phyloP scores from a whole-genome alignment of 208 protist species.

The Lotmaria passim region DNA sequence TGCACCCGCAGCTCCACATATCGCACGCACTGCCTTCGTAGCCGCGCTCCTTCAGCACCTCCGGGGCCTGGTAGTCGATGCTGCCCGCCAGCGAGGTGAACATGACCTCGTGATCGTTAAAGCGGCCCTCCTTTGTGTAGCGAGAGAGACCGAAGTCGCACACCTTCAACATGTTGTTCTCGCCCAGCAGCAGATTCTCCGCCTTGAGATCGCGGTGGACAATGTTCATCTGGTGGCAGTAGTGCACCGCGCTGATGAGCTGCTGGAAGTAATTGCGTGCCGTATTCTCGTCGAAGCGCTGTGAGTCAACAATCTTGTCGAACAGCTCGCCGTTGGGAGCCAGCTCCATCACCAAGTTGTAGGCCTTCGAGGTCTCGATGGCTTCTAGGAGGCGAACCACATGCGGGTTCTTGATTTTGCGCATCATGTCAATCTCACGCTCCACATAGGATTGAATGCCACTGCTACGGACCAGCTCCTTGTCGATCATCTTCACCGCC shows the following conservation, averaged over 20 bases:
- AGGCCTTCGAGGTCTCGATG: conserved; percentile 95
- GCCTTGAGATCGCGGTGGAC: conserved; percentile 95
- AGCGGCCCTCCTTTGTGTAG: conserved; percentile 80
- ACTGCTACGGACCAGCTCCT: conserved; percentile 66
- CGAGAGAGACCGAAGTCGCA: conserved; percentile 94
- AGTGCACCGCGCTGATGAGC: conserved; percentile 90
- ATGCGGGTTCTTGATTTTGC: conserved; percentile 96
- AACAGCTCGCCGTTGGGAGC: conserved; percentile 98
- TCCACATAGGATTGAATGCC: conserved; percentile 81
- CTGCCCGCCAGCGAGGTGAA: conserved; percentile 88
- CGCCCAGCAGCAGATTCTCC: conserved; percentile 91
- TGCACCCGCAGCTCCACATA: conserved; percentile 97
- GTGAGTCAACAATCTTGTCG: conserved; percentile 94
- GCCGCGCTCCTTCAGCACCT: conserved; percentile 86
- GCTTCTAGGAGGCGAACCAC: conserved; percentile 95
- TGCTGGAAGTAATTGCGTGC: conserved; percentile 92
- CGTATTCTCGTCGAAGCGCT: conserved; percentile 83
- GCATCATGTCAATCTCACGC: conserved; percentile 97
- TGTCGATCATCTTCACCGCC: conserved; percentile 94
- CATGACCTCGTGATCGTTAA: conserved; percentile 69
- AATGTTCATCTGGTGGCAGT: conserved; percentile 92
- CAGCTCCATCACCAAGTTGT: conserved; percentile 98
- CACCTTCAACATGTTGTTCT: conserved; percentile 85
- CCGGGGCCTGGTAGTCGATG: conserved; percentile 91
- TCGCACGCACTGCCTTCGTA: conserved; percentile 95